Base-by-base conservation (phyloP, 1,139 yeast genomes). In the Yamadazyma dendronema region DNA sequence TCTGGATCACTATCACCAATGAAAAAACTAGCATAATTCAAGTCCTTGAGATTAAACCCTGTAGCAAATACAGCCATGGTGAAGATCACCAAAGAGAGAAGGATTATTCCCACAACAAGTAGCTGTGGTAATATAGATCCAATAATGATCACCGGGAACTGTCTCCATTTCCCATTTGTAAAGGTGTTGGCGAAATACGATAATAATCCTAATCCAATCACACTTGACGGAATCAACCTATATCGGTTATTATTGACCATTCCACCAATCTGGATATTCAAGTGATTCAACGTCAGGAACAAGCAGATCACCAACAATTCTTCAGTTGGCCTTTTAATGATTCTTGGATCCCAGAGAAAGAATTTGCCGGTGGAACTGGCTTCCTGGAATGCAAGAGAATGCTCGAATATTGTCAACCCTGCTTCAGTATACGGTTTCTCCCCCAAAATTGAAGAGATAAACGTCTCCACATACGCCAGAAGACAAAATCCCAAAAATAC, bases 311-410 rank as follows among this genome's bases (percentile, higher is more conserved):
- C 54, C 26, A 83, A 57, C 15, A 81, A 61, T 49, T 78, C 82
- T 27, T 72, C 72, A 0, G 80, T 67, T 7, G 87, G 82, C 15
- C 69, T 52, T 27, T 59, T 61, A 4, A 43, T 46, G 16, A 44
- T 38, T 15, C 48, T 48, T 9, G 53, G 45, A 36, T 55, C 50
- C 11, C 61, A 59, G 36, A 61, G 51, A 37, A 65, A 56, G 22
- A 61, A 47, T 0, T 60, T 59, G 1, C 59, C 60, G 16, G 69
- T 59, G n/a, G 74, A 64, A 48, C 79, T 79, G 22, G 74, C 79
- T 49, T 83, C 90, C 52, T 84, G 89, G 52, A 82, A 83, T 10
- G 87, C 85, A 21, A 83, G 58, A 1, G 89, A 81, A 51, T 79
- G 83, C 52, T 84, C 94, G 56, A 84, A 83, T 23, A 84, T 60